phyloP scores from a whole-genome alignment of 495 filamentous ascomycete species.

The Aspergillus baeticus region DNA sequence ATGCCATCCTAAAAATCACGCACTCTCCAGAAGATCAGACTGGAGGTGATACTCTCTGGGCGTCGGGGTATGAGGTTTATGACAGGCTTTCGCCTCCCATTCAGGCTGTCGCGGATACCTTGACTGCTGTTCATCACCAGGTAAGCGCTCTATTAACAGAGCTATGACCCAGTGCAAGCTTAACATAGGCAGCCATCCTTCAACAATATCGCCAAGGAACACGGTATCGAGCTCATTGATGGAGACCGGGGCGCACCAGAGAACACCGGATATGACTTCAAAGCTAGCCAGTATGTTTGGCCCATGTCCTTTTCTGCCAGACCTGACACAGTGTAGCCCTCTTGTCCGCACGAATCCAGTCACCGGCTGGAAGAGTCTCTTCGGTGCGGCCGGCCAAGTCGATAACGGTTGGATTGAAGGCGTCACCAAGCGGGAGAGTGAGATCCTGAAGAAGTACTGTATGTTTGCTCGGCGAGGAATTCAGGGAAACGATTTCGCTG shows the following conservation, averaged over 20 bases:
- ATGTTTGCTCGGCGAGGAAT: not conserved
- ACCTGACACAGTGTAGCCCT: not conserved
- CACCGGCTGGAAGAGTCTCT: constrained; percentile 13
- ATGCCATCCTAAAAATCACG: constrained; percentile 1
- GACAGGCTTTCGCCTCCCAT: constrained; percentile 3
- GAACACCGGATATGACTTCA: constrained; percentile 4
- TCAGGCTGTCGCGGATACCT: not conserved
- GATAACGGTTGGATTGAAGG: constrained; percentile 2
- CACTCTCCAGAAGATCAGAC: constrained; percentile 4
- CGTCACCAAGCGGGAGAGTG: not conserved
- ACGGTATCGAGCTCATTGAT: not conserved
- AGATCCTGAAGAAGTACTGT: constrained; percentile 11
- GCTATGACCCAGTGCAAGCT: not conserved
- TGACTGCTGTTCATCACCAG: constrained; percentile 4
- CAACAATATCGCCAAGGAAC: constrained; percentile 6
- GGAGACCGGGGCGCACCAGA: constrained; percentile 4
- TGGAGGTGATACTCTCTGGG: constrained; percentile 9
- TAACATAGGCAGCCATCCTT: not conserved
- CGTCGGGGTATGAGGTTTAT: constrained; percentile 11
- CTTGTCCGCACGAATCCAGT: constrained; percentile 11
- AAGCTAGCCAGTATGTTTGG: constrained; percentile 5
- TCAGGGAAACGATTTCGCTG: not conserved
- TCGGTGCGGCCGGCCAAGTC: not conserved
- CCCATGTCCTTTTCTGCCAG: not conserved
- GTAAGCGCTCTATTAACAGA: not conserved